These are phyloP conservation scores for Paecilomyces niveus DNA, from an alignment of 2,329 filamentous ascomycete genomes.

Conservation along the genomic window DNA sequence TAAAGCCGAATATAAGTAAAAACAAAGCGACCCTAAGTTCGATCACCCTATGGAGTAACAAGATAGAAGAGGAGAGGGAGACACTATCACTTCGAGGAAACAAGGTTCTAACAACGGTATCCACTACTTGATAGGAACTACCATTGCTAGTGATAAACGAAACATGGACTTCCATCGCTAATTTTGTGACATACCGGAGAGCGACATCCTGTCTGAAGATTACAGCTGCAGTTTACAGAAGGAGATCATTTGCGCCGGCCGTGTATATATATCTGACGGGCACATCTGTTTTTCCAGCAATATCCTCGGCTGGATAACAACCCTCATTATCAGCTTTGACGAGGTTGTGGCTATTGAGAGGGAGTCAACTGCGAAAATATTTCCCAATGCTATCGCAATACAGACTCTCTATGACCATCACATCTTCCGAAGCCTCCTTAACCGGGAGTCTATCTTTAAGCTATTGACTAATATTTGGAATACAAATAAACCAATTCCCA, in stretches of 20 bases:
- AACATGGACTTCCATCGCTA: conserved; percentile 91
- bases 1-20: too few species aligned
- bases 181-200: conserved; percentile 94
- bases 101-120: conserved; percentile 51
- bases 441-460: conserved; percentile 92
- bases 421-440: conserved; percentile 90
- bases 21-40: too few species aligned
- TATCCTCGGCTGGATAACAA: conserved; percentile 96
- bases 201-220: conserved; percentile 96
- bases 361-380: conserved; percentile 87
- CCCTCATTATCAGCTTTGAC: conserved; percentile 95
- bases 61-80: too few species aligned
- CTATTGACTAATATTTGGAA: conserved; percentile 98
- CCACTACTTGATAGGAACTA: conserved; percentile 85
- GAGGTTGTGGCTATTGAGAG: conserved; percentile 97
- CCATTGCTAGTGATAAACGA: conserved; percentile 89
- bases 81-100: conserved; percentile 60
- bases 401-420: conserved; percentile 93
- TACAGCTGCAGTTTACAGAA: conserved; percentile 95
- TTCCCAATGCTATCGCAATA: conserved; percentile 96
- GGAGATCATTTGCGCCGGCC: conserved; percentile 88
- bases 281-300: conserved; percentile 99
- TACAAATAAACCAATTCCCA: conserved; percentile 83
- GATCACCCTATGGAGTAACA: too few species aligned
- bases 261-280: conserved; percentile 92